Evolutionary conservation across 2,329 filamentous ascomycete genomes (phyloP), one percentile per base, ranked within the genome.

Genomic region (Arthroderma sp.): DNA sequence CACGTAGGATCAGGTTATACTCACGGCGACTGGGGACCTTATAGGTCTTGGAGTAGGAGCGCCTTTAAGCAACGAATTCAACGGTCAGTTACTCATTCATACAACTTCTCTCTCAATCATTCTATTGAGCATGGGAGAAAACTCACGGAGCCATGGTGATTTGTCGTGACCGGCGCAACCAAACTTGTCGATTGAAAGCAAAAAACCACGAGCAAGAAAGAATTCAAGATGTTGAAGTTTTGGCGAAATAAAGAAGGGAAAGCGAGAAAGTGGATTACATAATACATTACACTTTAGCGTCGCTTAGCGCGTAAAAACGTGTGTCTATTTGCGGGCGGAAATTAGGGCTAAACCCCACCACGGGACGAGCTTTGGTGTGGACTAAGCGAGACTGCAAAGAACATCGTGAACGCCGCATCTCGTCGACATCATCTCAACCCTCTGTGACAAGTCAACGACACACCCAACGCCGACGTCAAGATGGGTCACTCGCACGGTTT

Each of bases 1-100:
- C 15, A 22, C 3, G 15, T 22, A 22, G 15, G 15, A 22, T 22
- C 15, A 22, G 15, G 15, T 22, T 22, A 36, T 48, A 71, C 70
- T 68, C 67, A 73, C 68, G 89, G 76, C 89, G 84, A 74, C 83
- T 79, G 66, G 89, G 88, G 78, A 94, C 87, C 83, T 94, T 94
- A 72, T 93, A 93, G 79, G 91, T 98, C 86, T 98, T 98, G 70
- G 84, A 93, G 78, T 95, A 94, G 63, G 82, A 83, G 69, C 81
- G 73, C 59, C 65, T 68, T 53, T 42, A 54, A 39, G 47, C 36
- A 50, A 42, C 50, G 36, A 28, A 43, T 49, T 30, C 39, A 53
- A 63, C 58, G 61, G 58, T 34, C 44, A 38, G 29, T 44, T 22
- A 5, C 27, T 9, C 6, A 37, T 36, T 40, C 11, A 22, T 22